Evolutionary conservation across 345 rosid species (phyloP).

Genomic region (Salix suchowensis): DNA sequence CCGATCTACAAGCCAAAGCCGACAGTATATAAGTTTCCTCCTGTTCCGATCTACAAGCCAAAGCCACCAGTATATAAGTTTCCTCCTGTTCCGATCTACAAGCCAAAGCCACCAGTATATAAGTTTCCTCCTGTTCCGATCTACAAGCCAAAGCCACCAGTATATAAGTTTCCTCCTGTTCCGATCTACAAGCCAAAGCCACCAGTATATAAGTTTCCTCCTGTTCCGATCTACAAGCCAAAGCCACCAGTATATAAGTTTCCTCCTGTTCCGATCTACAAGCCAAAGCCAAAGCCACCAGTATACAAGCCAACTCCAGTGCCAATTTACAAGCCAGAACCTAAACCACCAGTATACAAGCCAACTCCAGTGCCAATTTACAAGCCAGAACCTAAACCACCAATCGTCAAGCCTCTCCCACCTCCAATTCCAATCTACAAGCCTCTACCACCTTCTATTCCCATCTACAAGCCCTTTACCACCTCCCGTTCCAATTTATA

Average conservation of each 20-base stretch:
- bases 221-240: slow-evolving; percentile 10
- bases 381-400: slow-evolving; percentile 16
- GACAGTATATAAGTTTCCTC: background rate
- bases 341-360: slow-evolving; percentile 1
- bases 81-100: background rate
- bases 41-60: slow-evolving; percentile 1
- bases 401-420: slow-evolving; percentile 1
- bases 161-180: background rate
- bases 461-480: slow-evolving; percentile 6
- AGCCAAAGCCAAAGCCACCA: slow-evolving; percentile 1
- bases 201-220: background rate
- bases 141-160: slow-evolving; percentile 9
- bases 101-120: slow-evolving; percentile 4
- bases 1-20: slow-evolving; percentile 13
- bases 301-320: slow-evolving; percentile 4
- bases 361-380: slow-evolving; percentile 12
- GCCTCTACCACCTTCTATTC: slow-evolving; percentile 4
- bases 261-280: background rate
- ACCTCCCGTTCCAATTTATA: background rate
- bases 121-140: background rate
- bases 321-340: background rate
- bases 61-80: background rate
- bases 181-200: slow-evolving; percentile 8
- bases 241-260: background rate
- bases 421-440: slow-evolving; percentile 21